phyloP scores from a whole-genome alignment of 352 stramenopile species.

The Thalassiosira exigua region DNA sequence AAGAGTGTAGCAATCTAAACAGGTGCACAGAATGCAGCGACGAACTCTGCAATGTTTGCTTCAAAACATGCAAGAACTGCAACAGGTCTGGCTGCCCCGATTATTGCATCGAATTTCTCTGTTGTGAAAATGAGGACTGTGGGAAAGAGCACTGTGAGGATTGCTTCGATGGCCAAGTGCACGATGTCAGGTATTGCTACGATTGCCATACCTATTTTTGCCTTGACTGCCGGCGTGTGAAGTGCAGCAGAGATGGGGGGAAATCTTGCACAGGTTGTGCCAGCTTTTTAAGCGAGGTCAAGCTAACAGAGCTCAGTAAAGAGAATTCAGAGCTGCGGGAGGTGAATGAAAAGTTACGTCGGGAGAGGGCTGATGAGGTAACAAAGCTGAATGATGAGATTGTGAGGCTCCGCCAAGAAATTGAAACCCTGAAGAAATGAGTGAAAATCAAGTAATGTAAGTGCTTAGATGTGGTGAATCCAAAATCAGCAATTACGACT shows the following conservation, averaged over 20 bases:
- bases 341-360: no score
- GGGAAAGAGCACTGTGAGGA: not conserved
- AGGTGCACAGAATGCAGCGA: slow-evolving; percentile 2
- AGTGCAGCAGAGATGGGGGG: not conserved
- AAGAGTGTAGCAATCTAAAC: not conserved
- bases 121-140: not conserved
- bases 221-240: not conserved
- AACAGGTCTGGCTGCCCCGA: not conserved
- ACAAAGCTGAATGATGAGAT: no score
- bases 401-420: no score
- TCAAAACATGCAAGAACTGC: not conserved
- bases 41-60: not conserved
- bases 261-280: no score
- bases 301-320: no score
- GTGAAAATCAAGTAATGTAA: no score
- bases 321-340: no score
- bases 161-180: not conserved
- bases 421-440: no score
- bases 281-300: no score
- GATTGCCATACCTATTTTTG: not conserved
- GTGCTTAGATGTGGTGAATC: no score
- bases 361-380: no score
- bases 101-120: not conserved
- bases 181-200: not conserved
- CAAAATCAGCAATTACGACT: no score